These are phyloP conservation scores for Agaricus subrufescens DNA, from an alignment of 768 basidiomycete genomes.

Conservation along the genomic window DNA sequence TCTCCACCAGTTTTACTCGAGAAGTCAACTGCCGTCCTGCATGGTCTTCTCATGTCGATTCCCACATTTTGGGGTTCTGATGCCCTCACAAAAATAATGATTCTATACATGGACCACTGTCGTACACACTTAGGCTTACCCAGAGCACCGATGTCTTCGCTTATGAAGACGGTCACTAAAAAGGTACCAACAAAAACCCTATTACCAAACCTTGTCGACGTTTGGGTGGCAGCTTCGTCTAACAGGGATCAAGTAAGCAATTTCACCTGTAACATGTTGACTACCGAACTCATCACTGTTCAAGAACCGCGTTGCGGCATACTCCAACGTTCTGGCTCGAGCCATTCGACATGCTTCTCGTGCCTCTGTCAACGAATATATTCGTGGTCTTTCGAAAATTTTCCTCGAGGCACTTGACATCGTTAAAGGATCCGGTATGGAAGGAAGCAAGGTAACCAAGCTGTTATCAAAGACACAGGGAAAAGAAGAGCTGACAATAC, in stretches of 20 bases:
- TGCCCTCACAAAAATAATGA: constrained; percentile 54
- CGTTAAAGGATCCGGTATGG: constrained; percentile 19
- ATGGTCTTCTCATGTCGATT: constrained; percentile 65
- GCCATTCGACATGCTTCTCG: constrained; percentile 62
- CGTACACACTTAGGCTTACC: constrained; percentile 26
- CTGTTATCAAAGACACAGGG: not conserved
- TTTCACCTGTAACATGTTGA: not conserved
- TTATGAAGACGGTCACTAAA: constrained; percentile 69
- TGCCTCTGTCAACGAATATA: constrained; percentile 56
- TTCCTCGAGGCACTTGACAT: constrained; percentile 78
- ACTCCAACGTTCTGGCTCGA: constrained; percentile 67
- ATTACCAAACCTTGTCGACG: constrained; percentile 55
- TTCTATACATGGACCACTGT: constrained; percentile 48
- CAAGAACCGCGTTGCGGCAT: constrained; percentile 38
- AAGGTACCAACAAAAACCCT: constrained; percentile 62
- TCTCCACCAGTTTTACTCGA: constrained; percentile 23
- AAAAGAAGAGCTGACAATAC: not conserved
- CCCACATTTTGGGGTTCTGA: constrained; percentile 75
- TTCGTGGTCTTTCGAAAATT: constrained; percentile 67
- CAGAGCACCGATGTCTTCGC: constrained; percentile 28
- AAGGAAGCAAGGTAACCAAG: constrained; percentile 20
- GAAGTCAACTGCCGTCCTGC: constrained; percentile 46
- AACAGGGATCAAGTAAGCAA: constrained; percentile 28
- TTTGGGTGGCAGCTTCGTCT: constrained; percentile 41
- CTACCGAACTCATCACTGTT: not conserved